Conservation (phyloP, 805 yeast species). For the Dipodascus albidus region DNA sequence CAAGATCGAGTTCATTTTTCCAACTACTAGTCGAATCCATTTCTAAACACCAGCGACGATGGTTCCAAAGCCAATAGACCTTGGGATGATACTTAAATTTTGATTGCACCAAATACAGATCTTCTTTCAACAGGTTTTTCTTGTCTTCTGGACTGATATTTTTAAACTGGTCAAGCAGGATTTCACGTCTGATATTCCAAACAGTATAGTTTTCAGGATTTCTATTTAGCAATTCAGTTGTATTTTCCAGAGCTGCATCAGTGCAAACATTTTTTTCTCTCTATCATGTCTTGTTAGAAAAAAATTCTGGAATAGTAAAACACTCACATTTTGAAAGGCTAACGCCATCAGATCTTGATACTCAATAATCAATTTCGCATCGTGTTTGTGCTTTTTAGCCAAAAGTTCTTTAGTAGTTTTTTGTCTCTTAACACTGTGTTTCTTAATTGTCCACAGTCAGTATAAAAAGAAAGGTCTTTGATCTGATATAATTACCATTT, state of each 20-base stretch:
- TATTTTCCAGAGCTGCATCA: conserved; percentile 35
- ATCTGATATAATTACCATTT: too few relatives aligned
- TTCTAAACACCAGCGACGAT: conserved; percentile 71
- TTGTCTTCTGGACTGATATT: conserved; percentile 14
- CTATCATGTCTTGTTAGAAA: conserved; percentile 5
- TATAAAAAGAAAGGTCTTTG: neutral
- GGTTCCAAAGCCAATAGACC: conserved; percentile 96
- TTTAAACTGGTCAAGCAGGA: conserved; percentile 31
- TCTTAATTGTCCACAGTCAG: conserved; percentile 3
- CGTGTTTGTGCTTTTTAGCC: conserved; percentile 41
- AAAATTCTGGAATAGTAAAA: neutral
- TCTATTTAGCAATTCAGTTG: conserved; percentile 44
- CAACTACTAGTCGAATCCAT: conserved; percentile 45
- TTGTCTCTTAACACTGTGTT: conserved; percentile 67
- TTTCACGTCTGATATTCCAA: conserved; percentile 85
- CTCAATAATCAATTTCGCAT: conserved; percentile 44
- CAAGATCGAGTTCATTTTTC: conserved; percentile 60
- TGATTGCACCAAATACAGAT: conserved; percentile 47
- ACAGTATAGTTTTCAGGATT: conserved; percentile 84
- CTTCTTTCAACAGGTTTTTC: conserved; percentile 35
- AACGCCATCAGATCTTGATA: conserved; percentile 38
- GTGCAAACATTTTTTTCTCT: conserved; percentile 24
- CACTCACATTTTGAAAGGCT: conserved; percentile 28
- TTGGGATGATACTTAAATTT: conserved; percentile 65
- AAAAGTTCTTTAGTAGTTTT: conserved; percentile 45